Evolutionary conservation across 2,329 filamentous ascomycete species (phyloP).

Genomic region (Fusarium foetens): DNA sequence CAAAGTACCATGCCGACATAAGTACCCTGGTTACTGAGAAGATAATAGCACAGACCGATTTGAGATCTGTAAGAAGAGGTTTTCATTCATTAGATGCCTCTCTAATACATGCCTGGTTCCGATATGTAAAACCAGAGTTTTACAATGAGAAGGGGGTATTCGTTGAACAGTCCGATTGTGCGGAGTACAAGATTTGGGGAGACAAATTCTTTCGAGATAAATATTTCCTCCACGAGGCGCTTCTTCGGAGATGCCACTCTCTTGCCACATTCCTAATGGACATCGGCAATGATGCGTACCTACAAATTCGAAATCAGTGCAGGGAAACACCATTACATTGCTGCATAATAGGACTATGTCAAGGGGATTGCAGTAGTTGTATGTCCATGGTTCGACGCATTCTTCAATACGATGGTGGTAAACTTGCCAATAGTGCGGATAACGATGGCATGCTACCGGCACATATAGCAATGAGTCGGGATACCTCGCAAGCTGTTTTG

Average conservation of each 20-base stretch:
- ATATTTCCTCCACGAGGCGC: no score
- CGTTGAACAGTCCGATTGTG: accelerated
- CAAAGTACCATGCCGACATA: no score
- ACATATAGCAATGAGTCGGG: accelerated
- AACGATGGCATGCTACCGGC: accelerated
- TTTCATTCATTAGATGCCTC: accelerated
- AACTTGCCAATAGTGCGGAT: accelerated
- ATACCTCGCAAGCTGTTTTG: accelerated
- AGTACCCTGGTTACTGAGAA: no score
- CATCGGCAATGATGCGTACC: accelerated
- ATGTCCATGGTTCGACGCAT: neutral
- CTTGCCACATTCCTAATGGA: accelerated
- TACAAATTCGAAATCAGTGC: accelerated
- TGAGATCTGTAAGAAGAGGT: accelerated
- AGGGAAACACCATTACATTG: accelerated
- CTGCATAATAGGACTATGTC: accelerated
- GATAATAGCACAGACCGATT: no score
- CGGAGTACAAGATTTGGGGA: neutral
- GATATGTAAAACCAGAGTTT: neutral
- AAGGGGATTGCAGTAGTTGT: accelerated
- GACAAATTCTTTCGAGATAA: no score
- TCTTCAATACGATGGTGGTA: neutral
- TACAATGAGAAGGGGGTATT: neutral
- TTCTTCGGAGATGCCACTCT: accelerated
- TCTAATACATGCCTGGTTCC: neutral